Percentiles rank a stretch among this genome's conserved stretches.
Evolutionary conservation across 163 green algal genomes (phyloP).

Genomic region (Chloromonas sp.): DNA sequence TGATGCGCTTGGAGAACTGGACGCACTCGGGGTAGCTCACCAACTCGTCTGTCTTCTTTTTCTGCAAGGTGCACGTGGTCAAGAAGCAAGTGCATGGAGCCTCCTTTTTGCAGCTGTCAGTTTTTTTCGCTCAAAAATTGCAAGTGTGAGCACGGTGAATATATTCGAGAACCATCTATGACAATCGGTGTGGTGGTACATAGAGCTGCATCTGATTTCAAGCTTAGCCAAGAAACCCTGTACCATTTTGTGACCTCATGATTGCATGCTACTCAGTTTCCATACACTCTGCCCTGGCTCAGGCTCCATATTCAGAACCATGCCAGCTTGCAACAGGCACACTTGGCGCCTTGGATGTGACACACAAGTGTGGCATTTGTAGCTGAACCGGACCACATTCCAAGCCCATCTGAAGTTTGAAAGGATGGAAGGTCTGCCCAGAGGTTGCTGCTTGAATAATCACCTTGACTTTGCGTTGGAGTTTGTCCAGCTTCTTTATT

Average conservation of each 20-base stretch:
- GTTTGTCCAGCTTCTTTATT: slow-evolving; percentile 55
- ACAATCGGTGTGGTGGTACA: no score
- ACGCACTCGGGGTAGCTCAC: slow-evolving; percentile 35
- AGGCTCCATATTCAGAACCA: no score
- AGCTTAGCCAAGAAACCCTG: no score
- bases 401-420: neutral
- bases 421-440: neutral
- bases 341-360: no score
- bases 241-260: no score
- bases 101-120: no score
- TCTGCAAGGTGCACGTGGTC: slow-evolving; percentile 5
- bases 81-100: no score
- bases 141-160: neutral
- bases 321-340: no score
- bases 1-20: slow-evolving; percentile 23
- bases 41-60: slow-evolving; percentile 36
- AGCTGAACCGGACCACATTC: neutral
- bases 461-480: slow-evolving; percentile 40
- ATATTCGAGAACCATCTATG: neutral
- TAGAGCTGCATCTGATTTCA: no score
- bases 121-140: neutral
- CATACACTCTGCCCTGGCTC: no score
- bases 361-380: no score
- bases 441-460: neutral
- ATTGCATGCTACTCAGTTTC: no score